Base-by-base conservation (phyloP, 1,284 basidiomycete species). In the Fomitopsis pinicola region DNA sequence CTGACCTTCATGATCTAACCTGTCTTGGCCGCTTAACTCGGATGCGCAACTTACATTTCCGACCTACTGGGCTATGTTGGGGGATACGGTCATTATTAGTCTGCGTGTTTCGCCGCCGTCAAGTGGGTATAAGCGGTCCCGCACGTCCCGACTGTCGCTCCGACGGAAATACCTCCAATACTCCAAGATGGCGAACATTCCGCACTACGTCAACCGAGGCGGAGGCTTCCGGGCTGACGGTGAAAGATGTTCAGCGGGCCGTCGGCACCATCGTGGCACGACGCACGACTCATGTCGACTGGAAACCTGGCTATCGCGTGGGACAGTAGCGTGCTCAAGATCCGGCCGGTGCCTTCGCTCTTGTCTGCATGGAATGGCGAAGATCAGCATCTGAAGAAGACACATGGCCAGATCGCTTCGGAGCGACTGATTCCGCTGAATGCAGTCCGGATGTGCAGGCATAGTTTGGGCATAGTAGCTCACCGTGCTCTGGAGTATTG, bases 311-410 rank as follows among this genome's bases (percentile, higher is more conserved):
- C 52, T 54, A 54, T 54, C 36, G 15, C 36, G 52, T 40, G 52
- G 15, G 22, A 19, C 17, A 35, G 36, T 54, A 54, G 12, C 52
- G 35, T 54, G 35, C 28, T 12, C 35, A 38, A 40, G 52, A 54
- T 54, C 52, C 52, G 52, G 52, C 52, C 52, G 52, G n/a, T 54
- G 52, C 52, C 52, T 54, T 54, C 52, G 35, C 33, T 33, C 17
- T 9, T 40, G 52, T 22, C 19, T 54, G 52, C 17, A 54, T 26
- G 36, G 35, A 38, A 38, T 9, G 36, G 38, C 52, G 35, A 54
- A 38, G 52, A 54, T 54, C 52, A 54, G 19, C 36, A 30, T n/a
- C 35, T 36, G 19, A 36, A 53, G 17, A 35, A 38, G n/a, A 19
- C 36, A 53, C n/a, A 53, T 30, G 26, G 17, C 52, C 10, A 14